phyloP scores from a whole-genome alignment of 75 land plant genomes.

The Azolla pinnata region DNA sequence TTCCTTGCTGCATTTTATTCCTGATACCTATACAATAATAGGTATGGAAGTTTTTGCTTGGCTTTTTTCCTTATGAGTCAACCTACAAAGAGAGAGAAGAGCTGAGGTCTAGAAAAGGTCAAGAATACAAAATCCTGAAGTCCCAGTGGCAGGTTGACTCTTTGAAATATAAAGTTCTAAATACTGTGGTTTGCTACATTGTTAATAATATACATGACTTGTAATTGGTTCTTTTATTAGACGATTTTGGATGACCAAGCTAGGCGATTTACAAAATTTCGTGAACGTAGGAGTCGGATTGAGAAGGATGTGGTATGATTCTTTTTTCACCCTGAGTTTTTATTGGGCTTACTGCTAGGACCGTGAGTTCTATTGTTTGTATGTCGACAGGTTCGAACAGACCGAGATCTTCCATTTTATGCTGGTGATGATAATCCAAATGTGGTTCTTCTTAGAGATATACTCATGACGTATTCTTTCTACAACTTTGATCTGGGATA shows the following conservation, averaged over 20 bases:
- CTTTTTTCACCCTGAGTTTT: neutral
- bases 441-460: conserved; percentile 58
- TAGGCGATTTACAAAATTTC: conserved; percentile 80
- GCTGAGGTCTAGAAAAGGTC: conserved; percentile 38
- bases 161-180: neutral
- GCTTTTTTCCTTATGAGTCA: conserved; percentile 61
- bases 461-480: conserved; percentile 90
- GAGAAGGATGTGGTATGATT: conserved; percentile 94
- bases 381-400: conserved; percentile 83
- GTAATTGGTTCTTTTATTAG: conserved; percentile 29
- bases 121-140: conserved; percentile 70
- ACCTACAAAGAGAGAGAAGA: conserved; percentile 73
- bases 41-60: conserved; percentile 91
- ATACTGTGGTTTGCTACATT: too few species aligned
- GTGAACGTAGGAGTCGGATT: conserved; percentile 90
- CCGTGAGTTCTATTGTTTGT: too few species aligned
- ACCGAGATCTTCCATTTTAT: conserved; percentile 68
- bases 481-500: conserved; percentile 98
- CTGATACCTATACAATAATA: conserved; percentile 18
- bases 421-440: conserved; percentile 93
- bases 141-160: conserved; percentile 75
- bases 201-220: too few species aligned
- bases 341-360: neutral
- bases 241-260: conserved; percentile 80
- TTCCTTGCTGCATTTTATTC: neutral